Percentiles rank a stretch among this genome's conserved stretches.
Evolutionary conservation across 2,329 filamentous ascomycete species (phyloP).

Genomic region (Fusarium sp.): DNA sequence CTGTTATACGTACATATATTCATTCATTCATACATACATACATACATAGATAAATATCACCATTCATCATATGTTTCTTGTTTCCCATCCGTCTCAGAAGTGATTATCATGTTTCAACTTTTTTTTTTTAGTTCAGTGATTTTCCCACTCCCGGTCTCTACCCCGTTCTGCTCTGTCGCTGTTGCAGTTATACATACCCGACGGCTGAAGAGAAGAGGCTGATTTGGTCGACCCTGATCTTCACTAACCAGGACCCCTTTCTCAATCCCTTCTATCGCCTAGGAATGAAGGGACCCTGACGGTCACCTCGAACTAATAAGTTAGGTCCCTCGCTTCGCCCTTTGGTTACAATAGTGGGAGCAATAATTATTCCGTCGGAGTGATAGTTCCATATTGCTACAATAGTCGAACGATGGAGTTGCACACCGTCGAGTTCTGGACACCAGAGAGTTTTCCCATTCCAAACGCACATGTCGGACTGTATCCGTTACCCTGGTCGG

Average conservation of each 20-base stretch:
- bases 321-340: conserved; percentile 6
- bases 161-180: background rate
- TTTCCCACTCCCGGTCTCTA: conserved; percentile 21
- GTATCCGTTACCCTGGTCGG: conserved; percentile 9
- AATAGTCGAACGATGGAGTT: conserved; percentile 25
- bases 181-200: background rate
- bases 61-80: conserved; percentile 1
- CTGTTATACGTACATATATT: background rate
- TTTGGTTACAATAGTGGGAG: conserved; percentile 2
- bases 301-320: conserved; percentile 7
- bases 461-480: conserved; percentile 9
- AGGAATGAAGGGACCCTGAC: conserved; percentile 10
- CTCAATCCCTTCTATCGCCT: conserved; percentile 9
- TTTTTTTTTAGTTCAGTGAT: conserved; percentile 5
- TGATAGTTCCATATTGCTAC: conserved; percentile 2
- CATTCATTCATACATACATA: background rate
- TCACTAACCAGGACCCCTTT: conserved; percentile 18
- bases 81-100: conserved; percentile 28
- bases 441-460: conserved; percentile 21
- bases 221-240: conserved; percentile 14
- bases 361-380: conserved; percentile 14
- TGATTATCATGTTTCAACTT: conserved; percentile 19
- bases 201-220: background rate
- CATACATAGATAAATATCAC: background rate
- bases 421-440: conserved; percentile 9